Conservation (phyloP, 192 early-diverging fungal species). For the Obelidium mucronatum region DNA sequence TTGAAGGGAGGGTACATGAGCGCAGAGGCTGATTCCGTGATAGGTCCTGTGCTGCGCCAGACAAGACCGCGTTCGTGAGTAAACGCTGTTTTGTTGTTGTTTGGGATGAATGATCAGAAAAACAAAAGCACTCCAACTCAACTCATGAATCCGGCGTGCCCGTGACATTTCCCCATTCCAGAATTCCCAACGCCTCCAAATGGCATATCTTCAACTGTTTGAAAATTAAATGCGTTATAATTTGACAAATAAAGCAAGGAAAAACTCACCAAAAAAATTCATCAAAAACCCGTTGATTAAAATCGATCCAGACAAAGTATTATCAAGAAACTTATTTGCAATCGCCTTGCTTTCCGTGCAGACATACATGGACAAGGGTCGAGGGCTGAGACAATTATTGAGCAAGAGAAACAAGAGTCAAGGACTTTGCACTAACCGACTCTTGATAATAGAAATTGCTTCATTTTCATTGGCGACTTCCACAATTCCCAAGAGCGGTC, state of each 20-base stretch:
- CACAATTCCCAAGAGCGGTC: conserved; percentile 89
- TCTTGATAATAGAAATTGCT: conserved; percentile 42
- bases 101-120: conserved; percentile 69
- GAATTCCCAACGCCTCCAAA: conserved; percentile 90
- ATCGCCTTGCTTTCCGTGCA: conserved; percentile 63
- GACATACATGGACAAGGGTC: conserved; percentile 67
- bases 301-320: conserved; percentile 77
- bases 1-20: conserved; percentile 8
- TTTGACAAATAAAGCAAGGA: background rate
- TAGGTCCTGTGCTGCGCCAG: background rate
- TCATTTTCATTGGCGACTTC: conserved; percentile 45
- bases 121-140: too few species aligned
- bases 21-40: background rate
- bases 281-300: conserved; percentile 83
- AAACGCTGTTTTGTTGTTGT: conserved; percentile 62
- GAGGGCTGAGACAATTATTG: background rate
- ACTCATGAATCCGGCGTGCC: conserved; percentile 1
- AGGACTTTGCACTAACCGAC: too few species aligned
- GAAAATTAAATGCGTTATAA: background rate
- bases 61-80: conserved; percentile 22
- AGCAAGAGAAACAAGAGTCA: too few species aligned
- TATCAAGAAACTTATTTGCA: conserved; percentile 63
- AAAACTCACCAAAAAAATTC: conserved; percentile 62
- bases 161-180: conserved; percentile 71
- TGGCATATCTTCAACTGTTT: conserved; percentile 59